Base-by-base conservation (phyloP, 2,329 filamentous ascomycete species). In the Colletotrichum chlorophyti region DNA sequence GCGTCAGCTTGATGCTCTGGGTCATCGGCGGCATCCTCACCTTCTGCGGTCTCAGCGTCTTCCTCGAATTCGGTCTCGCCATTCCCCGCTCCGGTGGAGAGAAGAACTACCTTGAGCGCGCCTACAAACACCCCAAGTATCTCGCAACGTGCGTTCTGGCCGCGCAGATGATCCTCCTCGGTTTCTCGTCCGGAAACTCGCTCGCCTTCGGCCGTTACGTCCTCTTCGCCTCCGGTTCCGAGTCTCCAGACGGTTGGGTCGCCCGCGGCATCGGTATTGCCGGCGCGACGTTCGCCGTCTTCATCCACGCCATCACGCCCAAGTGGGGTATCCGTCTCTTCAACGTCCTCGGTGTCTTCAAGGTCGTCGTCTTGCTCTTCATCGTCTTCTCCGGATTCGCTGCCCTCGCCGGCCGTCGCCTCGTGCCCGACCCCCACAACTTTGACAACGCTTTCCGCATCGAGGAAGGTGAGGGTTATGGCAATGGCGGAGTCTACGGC, bases 101-200 rank as follows among this genome's bases (percentile, higher is more conserved):
- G 62, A 88, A 88, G 76, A 85, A 87, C 68, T 88, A 88, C 66
- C 81, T 88, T 12, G 85, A 88, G 65, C 77, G 82, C n/a, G 82
- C 85, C 14, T 88, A 86, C 70, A 77, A 78, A 2, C 79, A 75
- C 19, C 85, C 85, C 0, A 80, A 78, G 54, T 85, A 86, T 68
- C 69, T 88, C 1, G 80, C 84, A 1, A 85, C 83, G 0, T 84
- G 82, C 60, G 78, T 88, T 2, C 75, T 88, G 29, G 83, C 84
- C 3, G 74, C 83, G 1, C 84, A 87, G 68, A 85, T 86, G 81
- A 76, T 87, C 41, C 73, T 87, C 1, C 78, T 88, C 1, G 84
- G 84, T 0, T 87, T 86, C 66, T 85, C 84, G 0, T 81, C 83
- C 0, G 82, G 79, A 1, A 87, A 87, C 66, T 76, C 82, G 0